These are phyloP conservation scores for Xylaria longipes DNA, from an alignment of 495 filamentous ascomycete genomes.

Conservation along the genomic window DNA sequence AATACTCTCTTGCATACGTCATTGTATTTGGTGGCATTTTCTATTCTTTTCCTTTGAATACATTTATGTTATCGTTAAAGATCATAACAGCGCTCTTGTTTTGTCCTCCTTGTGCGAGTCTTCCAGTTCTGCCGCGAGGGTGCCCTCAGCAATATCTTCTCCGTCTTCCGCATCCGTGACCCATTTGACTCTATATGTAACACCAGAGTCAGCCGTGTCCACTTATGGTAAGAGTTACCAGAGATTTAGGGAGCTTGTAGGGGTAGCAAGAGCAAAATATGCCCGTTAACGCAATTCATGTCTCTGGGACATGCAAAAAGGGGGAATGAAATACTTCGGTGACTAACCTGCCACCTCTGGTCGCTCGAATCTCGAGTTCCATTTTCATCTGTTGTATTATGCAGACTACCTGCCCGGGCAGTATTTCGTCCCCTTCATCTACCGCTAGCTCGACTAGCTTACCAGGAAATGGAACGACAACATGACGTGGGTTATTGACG, in stretches of 20 bases:
- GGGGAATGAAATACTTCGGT: neutral
- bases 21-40: neutral
- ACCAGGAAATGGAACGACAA: constrained; percentile 64
- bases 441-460: constrained; percentile 65
- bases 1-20: neutral
- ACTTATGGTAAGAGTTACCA: neutral
- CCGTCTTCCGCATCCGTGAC: constrained; percentile 63
- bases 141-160: constrained; percentile 66
- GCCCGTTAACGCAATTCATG: neutral
- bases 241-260: neutral
- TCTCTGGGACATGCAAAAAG: neutral
- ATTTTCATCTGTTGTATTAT: constrained; percentile 74
- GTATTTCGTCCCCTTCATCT: constrained; percentile 58
- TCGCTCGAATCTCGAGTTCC: constrained; percentile 65
- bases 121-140: constrained; percentile 60
- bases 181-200: constrained; percentile 51
- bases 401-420: constrained; percentile 61
- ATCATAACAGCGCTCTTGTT: constrained; percentile 8
- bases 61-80: neutral
- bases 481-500: constrained; percentile 57
- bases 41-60: neutral
- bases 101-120: constrained; percentile 24
- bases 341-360: constrained; percentile 45
- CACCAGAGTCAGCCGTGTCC: neutral
- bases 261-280: neutral